Evolutionary conservation across 768 basidiomycete species (phyloP).

Genomic region (Suillus subalutaceus): DNA sequence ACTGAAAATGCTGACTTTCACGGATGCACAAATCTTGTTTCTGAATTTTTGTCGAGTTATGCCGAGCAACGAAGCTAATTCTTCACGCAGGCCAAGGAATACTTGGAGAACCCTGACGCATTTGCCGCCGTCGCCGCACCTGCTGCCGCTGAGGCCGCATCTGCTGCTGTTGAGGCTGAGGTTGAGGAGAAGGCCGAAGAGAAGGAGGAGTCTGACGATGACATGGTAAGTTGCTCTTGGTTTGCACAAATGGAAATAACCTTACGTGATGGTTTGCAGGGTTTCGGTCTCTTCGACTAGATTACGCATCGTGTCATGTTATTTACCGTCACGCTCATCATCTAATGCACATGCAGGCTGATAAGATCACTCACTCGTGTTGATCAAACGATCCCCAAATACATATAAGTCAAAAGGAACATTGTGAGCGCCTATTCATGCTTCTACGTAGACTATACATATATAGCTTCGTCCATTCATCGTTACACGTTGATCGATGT

Average conservation of each 20-base stretch:
- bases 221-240: slow-evolving; percentile 63
- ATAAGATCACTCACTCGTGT: slow-evolving; percentile 7
- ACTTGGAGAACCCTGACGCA: slow-evolving; percentile 98
- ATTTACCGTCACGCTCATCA: slow-evolving; percentile 21
- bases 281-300: slow-evolving; percentile 95
- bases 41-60: slow-evolving; percentile 27
- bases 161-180: slow-evolving; percentile 59
- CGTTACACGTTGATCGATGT: slow-evolving; percentile 6
- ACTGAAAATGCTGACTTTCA: slow-evolving; percentile 86
- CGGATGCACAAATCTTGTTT: slow-evolving; percentile 39
- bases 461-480: background rate
- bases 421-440: background rate
- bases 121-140: slow-evolving; percentile 82
- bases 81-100: slow-evolving; percentile 79
- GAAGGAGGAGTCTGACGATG: slow-evolving; percentile 86
- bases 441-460: background rate
- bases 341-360: slow-evolving; percentile 25
- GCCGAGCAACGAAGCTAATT: slow-evolving; percentile 13
- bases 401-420: background rate
- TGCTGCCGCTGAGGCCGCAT: slow-evolving; percentile 50
- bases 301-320: slow-evolving; percentile 18
- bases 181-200: slow-evolving; percentile 80
- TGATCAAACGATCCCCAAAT: background rate
- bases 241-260: background rate
- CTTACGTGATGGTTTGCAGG: slow-evolving; percentile 45